Conservation (phyloP, 257 asterid genomes). For the Solanum lycopersicoides region DNA sequence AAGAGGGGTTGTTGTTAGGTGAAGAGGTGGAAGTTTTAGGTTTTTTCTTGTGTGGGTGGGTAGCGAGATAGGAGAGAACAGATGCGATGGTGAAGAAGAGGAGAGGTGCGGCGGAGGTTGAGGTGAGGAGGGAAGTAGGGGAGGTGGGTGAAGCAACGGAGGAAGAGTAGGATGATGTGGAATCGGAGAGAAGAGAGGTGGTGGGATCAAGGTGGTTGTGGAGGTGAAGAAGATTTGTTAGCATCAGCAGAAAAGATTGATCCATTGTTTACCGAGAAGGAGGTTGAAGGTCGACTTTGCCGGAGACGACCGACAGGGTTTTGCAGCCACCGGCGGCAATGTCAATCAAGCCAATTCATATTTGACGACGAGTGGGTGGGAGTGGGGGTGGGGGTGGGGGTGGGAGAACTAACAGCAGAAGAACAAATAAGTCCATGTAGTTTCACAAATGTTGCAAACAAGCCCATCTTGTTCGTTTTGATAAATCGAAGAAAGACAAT, state of each 20-base stretch:
- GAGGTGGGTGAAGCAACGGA: conserved; percentile 39
- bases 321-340: not conserved
- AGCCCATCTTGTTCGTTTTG: not conserved
- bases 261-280: conserved; percentile 32
- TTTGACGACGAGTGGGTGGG: not conserved
- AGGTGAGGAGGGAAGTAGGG: conserved; percentile 32
- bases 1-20: conserved; percentile 24
- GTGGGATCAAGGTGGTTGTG: conserved; percentile 94
- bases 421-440: not conserved
- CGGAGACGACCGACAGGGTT: not conserved
- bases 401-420: not conserved
- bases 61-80: conserved; percentile 80
- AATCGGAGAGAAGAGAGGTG: conserved; percentile 68
- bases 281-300: not conserved
- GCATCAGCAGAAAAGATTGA: conserved; percentile 79
- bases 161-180: conserved; percentile 35
- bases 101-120: conserved; percentile 91
- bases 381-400: not conserved
- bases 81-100: conserved; percentile 97
- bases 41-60: conserved; percentile 39
- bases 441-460: not conserved
- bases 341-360: not conserved
- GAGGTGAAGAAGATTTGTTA: conserved; percentile 85
- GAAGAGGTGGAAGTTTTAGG: conserved; percentile 30
- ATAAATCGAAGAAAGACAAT: too few species aligned